Percentiles rank a stretch among this genome's conserved stretches.
These are phyloP conservation scores for Russula sp. DNA, from an alignment of 768 basidiomycete species.

Conservation along the genomic window DNA sequence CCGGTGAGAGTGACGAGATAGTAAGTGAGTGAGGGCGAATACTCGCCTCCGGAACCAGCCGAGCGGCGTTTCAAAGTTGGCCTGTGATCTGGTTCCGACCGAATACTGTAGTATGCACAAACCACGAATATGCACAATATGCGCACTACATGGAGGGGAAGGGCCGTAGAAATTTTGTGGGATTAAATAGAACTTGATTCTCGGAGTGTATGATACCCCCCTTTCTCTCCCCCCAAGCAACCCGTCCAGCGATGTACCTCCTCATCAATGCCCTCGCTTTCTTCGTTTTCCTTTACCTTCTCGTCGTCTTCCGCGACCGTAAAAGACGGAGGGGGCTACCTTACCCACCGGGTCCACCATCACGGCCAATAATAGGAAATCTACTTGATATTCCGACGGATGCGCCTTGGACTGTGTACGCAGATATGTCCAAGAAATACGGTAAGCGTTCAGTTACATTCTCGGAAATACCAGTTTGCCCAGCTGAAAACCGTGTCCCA, in stretches of 20 bases:
- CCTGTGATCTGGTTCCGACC: no score
- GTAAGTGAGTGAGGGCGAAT: no score
- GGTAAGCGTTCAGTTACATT: neutral
- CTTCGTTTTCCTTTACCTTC: conserved; percentile 2
- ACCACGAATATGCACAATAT: no score
- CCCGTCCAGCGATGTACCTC: neutral
- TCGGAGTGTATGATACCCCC: no score
- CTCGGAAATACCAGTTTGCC: neutral
- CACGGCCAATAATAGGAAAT: conserved; percentile 9
- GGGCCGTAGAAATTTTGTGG: no score
- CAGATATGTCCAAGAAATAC: conserved; percentile 6
- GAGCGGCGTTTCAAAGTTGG: no score
- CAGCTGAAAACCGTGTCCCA: neutral
- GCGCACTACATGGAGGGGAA: no score
- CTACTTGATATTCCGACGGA: conserved; percentile 11
- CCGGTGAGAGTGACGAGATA: no score
- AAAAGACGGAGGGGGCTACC: conserved; percentile 4
- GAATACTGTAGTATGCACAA: no score
- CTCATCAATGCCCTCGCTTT: neutral
- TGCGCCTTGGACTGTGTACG: neutral
- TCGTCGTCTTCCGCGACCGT: neutral
- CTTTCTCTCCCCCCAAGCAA: no score
- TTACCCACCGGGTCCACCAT: conserved; percentile 10
- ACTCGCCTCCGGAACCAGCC: no score
- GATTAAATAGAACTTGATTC: no score